phyloP scores from a whole-genome alignment of 2,329 filamentous ascomycete species.

The Periconia macrospinosa region DNA sequence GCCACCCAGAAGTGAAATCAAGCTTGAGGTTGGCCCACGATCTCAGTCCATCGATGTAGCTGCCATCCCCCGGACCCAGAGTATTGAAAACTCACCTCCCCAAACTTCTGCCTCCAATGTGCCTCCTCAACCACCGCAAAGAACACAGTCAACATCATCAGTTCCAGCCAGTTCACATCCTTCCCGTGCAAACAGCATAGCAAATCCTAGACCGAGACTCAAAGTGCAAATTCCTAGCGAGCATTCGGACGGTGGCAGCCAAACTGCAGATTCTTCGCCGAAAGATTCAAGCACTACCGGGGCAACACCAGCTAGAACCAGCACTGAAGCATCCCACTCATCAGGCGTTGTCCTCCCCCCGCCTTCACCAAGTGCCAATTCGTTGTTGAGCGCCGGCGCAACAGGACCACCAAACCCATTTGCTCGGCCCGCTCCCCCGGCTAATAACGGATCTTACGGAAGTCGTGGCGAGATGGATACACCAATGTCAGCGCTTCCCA shows the following conservation, averaged over 20 bases:
- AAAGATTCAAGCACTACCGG: conserved; percentile 63
- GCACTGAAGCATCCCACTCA: conserved; percentile 60
- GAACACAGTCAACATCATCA: conserved; percentile 61
- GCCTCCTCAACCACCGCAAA: conserved; percentile 47
- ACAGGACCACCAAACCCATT: conserved; percentile 94
- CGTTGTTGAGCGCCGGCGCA: conserved; percentile 86
- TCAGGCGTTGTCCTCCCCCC: conserved; percentile 82
- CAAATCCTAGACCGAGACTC: conserved; percentile 70
- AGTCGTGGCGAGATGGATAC: conserved; percentile 61
- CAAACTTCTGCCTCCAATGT: conserved; percentile 47
- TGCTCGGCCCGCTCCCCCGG: conserved; percentile 79
- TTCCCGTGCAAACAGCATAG: conserved; percentile 68
- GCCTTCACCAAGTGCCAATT: conserved; percentile 85
- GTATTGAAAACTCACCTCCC: conserved; percentile 56
- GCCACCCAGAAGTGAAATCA: conserved; percentile 49
- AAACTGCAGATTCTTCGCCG: conserved; percentile 70
- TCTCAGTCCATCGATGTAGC: conserved; percentile 68
- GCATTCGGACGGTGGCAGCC: conserved; percentile 75
- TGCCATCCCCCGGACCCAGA: conserved; percentile 49
- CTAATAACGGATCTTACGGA: conserved; percentile 52
- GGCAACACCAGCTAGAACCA: conserved; percentile 58
- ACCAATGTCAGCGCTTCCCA: conserved; percentile 91
- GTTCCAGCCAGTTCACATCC: conserved; percentile 73
- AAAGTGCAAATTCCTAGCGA: conserved; percentile 96
- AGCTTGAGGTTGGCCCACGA: conserved; percentile 51